Conservation (phyloP, 106 monocot genomes). For the Platanthera guangdongensis region DNA sequence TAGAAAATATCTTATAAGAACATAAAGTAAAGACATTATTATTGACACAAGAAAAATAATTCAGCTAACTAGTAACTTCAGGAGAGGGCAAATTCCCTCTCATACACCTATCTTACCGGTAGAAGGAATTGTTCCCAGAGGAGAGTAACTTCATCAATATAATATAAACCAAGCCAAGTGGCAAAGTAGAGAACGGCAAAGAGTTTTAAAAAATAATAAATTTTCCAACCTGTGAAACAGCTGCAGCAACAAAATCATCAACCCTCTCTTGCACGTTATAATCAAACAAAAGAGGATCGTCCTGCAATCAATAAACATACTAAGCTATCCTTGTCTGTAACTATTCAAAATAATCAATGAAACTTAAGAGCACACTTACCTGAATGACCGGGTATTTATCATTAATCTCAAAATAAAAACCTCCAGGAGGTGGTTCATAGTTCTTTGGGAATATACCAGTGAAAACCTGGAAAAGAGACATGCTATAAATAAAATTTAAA, state of each 20-base stretch:
- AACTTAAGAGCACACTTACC: slow-evolving; percentile 30
- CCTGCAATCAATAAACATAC: slow-evolving; percentile 37
- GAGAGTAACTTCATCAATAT: background rate
- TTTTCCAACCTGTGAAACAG: slow-evolving; percentile 60
- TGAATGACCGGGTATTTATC: slow-evolving; percentile 68
- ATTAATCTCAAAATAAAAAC: slow-evolving; percentile 89
- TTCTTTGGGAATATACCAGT: slow-evolving; percentile 79
- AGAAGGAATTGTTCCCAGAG: too few relatives aligned
- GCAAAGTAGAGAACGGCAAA: background rate
- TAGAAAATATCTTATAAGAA: too few relatives aligned
- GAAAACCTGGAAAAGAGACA: slow-evolving; percentile 55
- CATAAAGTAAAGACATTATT: too few relatives aligned
- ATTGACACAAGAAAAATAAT: too few relatives aligned
- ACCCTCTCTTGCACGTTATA: slow-evolving; percentile 96
- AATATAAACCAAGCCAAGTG: background rate
- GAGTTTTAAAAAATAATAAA: background rate
- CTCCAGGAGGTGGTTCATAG: slow-evolving; percentile 89
- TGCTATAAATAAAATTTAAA: background rate
- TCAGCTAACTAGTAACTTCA: too few relatives aligned
- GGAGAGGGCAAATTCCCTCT: too few relatives aligned
- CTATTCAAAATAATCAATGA: slow-evolving; percentile 6
- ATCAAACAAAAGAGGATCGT: slow-evolving; percentile 85
- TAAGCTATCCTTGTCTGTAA: slow-evolving; percentile 1
- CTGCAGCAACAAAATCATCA: slow-evolving; percentile 88
- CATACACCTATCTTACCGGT: too few relatives aligned